Conservation (phyloP, 257 asterid genomes). For the Solanum pinnatisectum region DNA sequence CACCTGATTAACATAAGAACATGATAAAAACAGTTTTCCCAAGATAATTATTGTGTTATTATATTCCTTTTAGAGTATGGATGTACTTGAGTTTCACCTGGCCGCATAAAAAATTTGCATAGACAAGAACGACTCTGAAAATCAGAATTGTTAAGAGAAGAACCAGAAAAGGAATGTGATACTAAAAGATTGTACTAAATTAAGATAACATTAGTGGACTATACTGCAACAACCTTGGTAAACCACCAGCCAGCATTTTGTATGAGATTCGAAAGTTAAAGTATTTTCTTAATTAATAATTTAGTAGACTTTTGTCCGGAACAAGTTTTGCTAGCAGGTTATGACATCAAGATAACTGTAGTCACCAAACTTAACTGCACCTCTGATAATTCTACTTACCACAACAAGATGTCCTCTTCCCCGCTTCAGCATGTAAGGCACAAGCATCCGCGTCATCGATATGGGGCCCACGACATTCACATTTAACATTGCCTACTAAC, state of each 20-base stretch:
- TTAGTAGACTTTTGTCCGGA: not conserved
- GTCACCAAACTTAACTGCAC: not conserved
- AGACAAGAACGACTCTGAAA: constrained; percentile 9
- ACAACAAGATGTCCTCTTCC: constrained; percentile 95
- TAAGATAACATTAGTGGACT: not conserved
- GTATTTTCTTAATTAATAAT: not conserved
- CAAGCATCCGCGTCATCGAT: constrained; percentile 66
- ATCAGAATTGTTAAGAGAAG: constrained; percentile 19
- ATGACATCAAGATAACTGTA: not conserved
- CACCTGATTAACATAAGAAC: not conserved
- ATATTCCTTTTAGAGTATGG: not conserved
- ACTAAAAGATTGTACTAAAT: constrained; percentile 7
- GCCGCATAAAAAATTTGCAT: not conserved
- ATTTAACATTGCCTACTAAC: constrained; percentile 69
- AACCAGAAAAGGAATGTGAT: constrained; percentile 23
- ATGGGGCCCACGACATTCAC: constrained; percentile 90
- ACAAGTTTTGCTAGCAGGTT: not conserved
- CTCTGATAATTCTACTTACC: constrained; percentile 38
- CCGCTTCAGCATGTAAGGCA: constrained; percentile 81
- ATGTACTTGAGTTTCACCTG: not conserved
- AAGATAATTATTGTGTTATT: not conserved
- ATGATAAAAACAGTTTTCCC: not conserved
- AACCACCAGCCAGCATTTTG: constrained; percentile 53
- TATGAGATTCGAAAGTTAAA: not conserved
- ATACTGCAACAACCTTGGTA: constrained; percentile 30